phyloP scores from a whole-genome alignment of 306 rosid species.

The Albizia julibrissin region DNA sequence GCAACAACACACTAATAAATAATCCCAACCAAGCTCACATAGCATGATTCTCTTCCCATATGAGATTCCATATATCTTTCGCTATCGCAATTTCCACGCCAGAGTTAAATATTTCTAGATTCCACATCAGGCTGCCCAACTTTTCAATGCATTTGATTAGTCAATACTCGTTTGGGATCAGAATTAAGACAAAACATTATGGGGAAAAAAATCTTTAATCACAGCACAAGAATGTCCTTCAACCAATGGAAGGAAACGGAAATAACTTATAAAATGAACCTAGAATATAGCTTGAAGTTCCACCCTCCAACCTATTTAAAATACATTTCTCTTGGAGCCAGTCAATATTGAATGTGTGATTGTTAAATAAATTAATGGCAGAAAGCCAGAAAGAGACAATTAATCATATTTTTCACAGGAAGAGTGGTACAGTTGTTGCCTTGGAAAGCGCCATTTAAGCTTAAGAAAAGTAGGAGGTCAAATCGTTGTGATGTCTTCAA shows the following conservation, averaged over 20 bases:
- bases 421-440: background rate
- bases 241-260: background rate
- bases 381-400: background rate
- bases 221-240: background rate
- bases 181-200: background rate
- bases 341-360: background rate
- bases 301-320: background rate
- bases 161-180: background rate
- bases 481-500: constrained; percentile 28
- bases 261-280: background rate
- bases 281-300: background rate
- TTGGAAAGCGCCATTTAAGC: constrained; percentile 47
- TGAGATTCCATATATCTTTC: background rate
- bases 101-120: background rate
- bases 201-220: background rate
- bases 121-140: constrained; percentile 1
- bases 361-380: background rate
- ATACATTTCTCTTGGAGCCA: background rate
- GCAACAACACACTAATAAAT: background rate
- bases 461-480: constrained; percentile 35
- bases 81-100: background rate
- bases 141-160: background rate
- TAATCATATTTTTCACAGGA: background rate
- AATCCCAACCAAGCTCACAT: background rate
- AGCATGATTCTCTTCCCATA: background rate